A percentile compares a stretch with the other conserved stretches of the same genome.
Conservation (phyloP, 2,329 filamentous ascomycete species). For the Septoria petroselini region DNA sequence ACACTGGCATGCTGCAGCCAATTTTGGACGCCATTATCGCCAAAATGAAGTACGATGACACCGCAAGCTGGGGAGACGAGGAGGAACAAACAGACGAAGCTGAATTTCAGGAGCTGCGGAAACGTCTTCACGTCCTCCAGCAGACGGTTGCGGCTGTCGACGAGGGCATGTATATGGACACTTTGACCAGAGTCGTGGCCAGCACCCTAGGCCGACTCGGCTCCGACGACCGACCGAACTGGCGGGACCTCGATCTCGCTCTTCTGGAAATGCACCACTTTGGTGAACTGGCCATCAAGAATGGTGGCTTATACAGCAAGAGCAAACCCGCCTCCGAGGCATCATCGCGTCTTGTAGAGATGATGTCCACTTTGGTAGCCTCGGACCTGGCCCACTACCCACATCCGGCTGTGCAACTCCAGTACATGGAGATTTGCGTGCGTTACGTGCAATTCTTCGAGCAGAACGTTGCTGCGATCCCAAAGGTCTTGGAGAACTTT, state of each 20-base stretch:
- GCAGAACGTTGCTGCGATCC: slow-evolving; percentile 74
- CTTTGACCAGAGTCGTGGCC: slow-evolving; percentile 81
- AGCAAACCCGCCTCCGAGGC: slow-evolving; percentile 75
- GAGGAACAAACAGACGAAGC: slow-evolving; percentile 95
- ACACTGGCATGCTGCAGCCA: slow-evolving; percentile 77
- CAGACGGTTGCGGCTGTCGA: slow-evolving; percentile 90
- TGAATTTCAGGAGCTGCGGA: slow-evolving; percentile 92
- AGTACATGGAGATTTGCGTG: slow-evolving; percentile 98
- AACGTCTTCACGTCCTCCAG: slow-evolving; percentile 83
- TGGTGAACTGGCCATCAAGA: slow-evolving; percentile 86
- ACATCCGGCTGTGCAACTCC: slow-evolving; percentile 86
- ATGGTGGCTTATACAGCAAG: slow-evolving; percentile 82
- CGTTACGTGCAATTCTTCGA: slow-evolving; percentile 93
- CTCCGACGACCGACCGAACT: slow-evolving; percentile 73
- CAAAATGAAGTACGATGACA: slow-evolving; percentile 98
- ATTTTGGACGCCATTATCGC: slow-evolving; percentile 87
- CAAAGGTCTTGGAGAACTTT: slow-evolving; percentile 84
- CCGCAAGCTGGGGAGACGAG: slow-evolving; percentile 86
- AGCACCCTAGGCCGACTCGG: slow-evolving; percentile 80
- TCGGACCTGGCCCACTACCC: slow-evolving; percentile 82
- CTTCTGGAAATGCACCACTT: slow-evolving; percentile 95
- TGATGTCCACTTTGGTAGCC: slow-evolving; percentile 95
- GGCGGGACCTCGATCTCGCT: slow-evolving; percentile 91
- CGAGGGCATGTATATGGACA: slow-evolving; percentile 82
- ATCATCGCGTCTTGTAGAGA: slow-evolving; percentile 75